Percentiles rank a stretch among this genome's conserved stretches.
Evolutionary conservation across 2,329 filamentous ascomycete genomes (phyloP).

Genomic region (Hysterium pulicare): DNA sequence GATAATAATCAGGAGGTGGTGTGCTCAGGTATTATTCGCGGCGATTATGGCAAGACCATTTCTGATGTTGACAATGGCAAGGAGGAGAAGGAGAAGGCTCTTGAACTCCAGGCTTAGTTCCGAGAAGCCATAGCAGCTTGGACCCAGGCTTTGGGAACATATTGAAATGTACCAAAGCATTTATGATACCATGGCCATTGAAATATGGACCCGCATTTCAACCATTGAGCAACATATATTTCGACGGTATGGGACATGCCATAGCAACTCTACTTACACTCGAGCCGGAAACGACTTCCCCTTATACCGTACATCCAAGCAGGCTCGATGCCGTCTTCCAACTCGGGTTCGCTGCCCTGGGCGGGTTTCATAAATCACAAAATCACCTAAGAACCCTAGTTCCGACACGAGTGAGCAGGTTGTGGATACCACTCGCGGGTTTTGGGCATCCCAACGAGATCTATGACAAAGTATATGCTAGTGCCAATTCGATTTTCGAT

Average conservation of each 20-base stretch:
- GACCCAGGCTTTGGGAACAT: not conserved
- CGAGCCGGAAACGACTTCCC: not conserved
- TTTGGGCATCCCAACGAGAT: not conserved
- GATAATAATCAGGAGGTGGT: not conserved
- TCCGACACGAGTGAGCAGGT: conserved; percentile 1
- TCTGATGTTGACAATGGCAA: conserved; percentile 3
- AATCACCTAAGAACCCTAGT: not conserved
- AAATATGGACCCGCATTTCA: conserved; percentile 15
- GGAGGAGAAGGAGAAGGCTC: not conserved
- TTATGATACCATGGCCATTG: conserved; percentile 8
- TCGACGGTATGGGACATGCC: not conserved
- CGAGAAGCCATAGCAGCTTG: not conserved
- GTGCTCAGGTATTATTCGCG: conserved; percentile 6
- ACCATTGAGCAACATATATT: conserved; percentile 9
- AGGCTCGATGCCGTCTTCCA: conserved; percentile 7
- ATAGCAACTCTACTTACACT: conserved; percentile 2
- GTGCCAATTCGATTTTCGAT: conserved; percentile 1
- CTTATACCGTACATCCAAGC: conserved; percentile 1
- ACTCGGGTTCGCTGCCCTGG: conserved; percentile 1
- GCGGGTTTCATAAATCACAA: too few species aligned
- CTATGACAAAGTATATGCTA: conserved; percentile 1
- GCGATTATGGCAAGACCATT: not conserved
- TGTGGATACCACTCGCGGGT: conserved; percentile 5
- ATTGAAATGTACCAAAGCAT: conserved; percentile 9
- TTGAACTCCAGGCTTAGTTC: not conserved